Base-by-base conservation (phyloP, 2,329 filamentous ascomycete species). In the Aspergillus melleus region DNA sequence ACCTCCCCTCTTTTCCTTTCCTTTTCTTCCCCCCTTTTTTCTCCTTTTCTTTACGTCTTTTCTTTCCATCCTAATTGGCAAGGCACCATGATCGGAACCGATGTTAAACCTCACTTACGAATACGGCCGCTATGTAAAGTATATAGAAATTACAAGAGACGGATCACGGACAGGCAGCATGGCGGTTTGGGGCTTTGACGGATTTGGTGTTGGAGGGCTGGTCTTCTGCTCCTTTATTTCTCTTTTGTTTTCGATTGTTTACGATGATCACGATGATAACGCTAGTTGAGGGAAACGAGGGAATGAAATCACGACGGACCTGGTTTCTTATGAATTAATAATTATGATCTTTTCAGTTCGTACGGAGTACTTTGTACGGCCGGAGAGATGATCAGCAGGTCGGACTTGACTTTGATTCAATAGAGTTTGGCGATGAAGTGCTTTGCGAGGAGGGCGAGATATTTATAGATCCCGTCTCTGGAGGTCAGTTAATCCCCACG, bases 71-170 rank as follows among this genome's bases (percentile, higher is more conserved):
- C 32, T 49, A 42, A 20, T 49, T 19, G 16, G n/a, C 53, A 49
- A 20, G 42, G 19, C 20, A 30, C 19, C 36, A 50, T 29, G 22
- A 49, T 42, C 39, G n/a, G 26, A 44, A 12, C 20, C 42, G 22
- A 30, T 51, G 29, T 51, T 22, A 42, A 49, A 54, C 42, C 49
- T n/a, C 19, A n/a, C 22, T 44, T 52, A 55, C 42, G 53, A 57
- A 52, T 54, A 58, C 54, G 59, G 49, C 61, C 61, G 61, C 59
- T 63, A 60, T 66, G 58, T 65, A 65, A 52, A 62, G 55, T 64
- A 62, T 60, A 65, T 62, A 63, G 54, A 60, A 52, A 58, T 42
- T 46, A 51, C 51, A 44, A 30, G 19, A 30, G 36, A 22, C 50
- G 44, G 24, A 53, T 46, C 22, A 29, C 30, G 32, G 52, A 30